These are phyloP conservation scores for Backusella luteola DNA, from an alignment of 192 early-diverging fungal genomes.

Conservation along the genomic window DNA sequence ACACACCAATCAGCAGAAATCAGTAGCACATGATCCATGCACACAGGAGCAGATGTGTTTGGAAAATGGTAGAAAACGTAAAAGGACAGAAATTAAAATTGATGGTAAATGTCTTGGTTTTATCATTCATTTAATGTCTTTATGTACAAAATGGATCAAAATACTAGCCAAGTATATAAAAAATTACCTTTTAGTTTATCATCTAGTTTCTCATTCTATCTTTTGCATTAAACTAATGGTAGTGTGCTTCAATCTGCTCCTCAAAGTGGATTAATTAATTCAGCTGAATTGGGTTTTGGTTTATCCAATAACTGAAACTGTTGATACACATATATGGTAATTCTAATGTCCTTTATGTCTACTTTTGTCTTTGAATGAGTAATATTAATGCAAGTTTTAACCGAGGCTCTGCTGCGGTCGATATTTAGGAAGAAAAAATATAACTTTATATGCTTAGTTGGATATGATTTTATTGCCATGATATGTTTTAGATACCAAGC, in stretches of 20 bases:
- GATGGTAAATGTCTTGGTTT: neutral
- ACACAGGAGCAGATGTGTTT: neutral
- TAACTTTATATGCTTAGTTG: neutral
- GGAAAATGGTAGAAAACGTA: neutral
- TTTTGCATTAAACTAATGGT: neutral
- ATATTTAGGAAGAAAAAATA: neutral
- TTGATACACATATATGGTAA: neutral
- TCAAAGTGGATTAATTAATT: neutral
- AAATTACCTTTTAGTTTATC: too few relatives aligned
- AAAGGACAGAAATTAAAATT: neutral
- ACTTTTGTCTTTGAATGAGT: neutral
- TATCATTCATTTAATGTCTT: too few relatives aligned
- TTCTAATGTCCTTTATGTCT: neutral
- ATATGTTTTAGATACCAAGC: neutral
- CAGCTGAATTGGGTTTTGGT: neutral
- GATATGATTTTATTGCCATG: neutral
- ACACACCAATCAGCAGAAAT: neutral
- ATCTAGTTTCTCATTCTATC: neutral
- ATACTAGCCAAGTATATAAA: too few relatives aligned
- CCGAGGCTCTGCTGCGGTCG: neutral
- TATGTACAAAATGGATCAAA: too few relatives aligned
- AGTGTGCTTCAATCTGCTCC: neutral
- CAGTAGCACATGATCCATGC: neutral
- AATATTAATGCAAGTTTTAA: neutral
- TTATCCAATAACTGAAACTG: neutral